A percentile compares a stretch with the other conserved stretches of the same genome.
Conservation (phyloP, 1,284 basidiomycete genomes). For the Moesziomyces globuligerus region DNA sequence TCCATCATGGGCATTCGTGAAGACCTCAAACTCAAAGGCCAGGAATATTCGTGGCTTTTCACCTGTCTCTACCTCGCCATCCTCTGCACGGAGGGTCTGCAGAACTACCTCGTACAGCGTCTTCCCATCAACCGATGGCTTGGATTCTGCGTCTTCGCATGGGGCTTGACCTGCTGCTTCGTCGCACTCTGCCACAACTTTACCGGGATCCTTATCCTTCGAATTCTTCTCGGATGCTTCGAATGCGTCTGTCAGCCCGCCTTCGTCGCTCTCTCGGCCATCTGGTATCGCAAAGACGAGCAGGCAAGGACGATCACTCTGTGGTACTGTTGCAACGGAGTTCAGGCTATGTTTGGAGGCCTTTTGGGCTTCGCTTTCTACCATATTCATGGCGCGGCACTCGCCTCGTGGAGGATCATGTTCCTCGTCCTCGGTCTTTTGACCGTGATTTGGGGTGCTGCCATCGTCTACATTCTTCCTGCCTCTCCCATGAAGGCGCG, state of each 20-base stretch:
- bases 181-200: conserved; percentile 55
- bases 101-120: conserved; percentile 54
- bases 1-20: conserved; percentile 72
- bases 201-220: conserved; percentile 45
- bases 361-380: conserved; percentile 64
- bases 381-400: conserved; percentile 69
- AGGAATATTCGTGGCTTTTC: conserved; percentile 60
- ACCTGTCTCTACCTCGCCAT: conserved; percentile 61
- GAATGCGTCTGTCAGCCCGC: conserved; percentile 60
- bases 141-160: conserved; percentile 42
- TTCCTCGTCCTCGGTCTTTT: conserved; percentile 66
- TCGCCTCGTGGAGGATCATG: conserved; percentile 73
- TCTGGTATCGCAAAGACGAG: conserved; percentile 52
- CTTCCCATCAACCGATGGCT: conserved; percentile 56
- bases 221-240: conserved; percentile 61
- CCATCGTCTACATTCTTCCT: conserved; percentile 63
- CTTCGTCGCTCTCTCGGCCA: conserved; percentile 50
- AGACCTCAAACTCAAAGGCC: conserved; percentile 56
- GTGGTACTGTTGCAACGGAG: conserved; percentile 51
- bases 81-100: conserved; percentile 44
- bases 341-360: conserved; percentile 50
- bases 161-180: conserved; percentile 49
- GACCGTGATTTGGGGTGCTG: conserved; percentile 39
- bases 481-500: conserved; percentile 42
- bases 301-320: conserved; percentile 43